Base-by-base conservation (phyloP, 305 asterid species). In the Stenogyne calaminthoides region DNA sequence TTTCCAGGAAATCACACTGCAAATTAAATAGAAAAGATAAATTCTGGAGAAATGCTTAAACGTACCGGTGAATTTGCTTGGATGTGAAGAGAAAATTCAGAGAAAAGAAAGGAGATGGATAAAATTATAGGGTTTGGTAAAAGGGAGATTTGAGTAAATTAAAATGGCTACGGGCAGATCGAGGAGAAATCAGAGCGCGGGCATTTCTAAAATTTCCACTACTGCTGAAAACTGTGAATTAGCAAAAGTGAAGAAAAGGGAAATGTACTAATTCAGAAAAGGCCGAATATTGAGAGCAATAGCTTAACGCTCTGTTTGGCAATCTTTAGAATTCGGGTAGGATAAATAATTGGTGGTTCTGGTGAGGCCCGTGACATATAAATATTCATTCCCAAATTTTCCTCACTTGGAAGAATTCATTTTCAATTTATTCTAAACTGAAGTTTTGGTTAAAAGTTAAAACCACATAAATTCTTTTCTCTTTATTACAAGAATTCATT, bases 121-220 rank as follows among this genome's bases (percentile, higher is more conserved):
- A 75, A 62, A 46, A 49, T 61, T 39, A 22, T 79, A 70, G 83
- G 84, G 84, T 57, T 75, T 64, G 58, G 11, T 70, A 57, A 52
- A 60, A 62, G 55, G 29, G 25, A 34, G 64, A n/a, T 12, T 12
- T 42, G 66, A 52, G 67, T 8, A 52, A 46, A 52, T 54, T 66
- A 42, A 44, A 70, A 77, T 80, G 80, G 84, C 44, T 76, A 69
- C 78, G 83, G 83, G 80, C 46, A 59, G 76, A 75, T 76, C 87
- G 80, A 74, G 77, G 80, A 83, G 69, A 74, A 72, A 75, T 76
- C 79, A 62, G 73, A 78, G 87, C 69, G 87, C 87, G 84, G 88
- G 86, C 81, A 70, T 72, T 82, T 82, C 82, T 42, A 22, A 42
- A 70, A 69, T 69, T 65, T 72, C 70, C 72, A 64, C 61, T 42